Evolutionary conservation across 192 early-diverging fungal species (phyloP), one percentile per base, ranked within the genome.

Genomic region (Powellomyces hirtus): DNA sequence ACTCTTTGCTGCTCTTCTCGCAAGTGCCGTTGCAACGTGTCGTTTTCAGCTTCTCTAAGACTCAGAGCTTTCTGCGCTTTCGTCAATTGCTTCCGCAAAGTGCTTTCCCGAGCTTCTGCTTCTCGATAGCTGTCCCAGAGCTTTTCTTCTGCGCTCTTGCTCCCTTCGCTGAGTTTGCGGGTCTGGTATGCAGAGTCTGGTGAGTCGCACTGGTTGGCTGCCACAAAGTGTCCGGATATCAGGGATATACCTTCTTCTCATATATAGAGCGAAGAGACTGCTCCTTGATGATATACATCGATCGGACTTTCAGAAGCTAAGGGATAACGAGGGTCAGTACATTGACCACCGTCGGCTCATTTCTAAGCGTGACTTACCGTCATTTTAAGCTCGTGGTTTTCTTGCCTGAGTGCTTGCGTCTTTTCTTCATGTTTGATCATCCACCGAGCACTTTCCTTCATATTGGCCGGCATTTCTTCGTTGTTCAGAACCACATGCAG

Each of bases 71-170:
- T 85, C 59, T 75, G 77, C 36, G 71, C 59, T 60, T 75, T 81
- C 52, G 75, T 50, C 11, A 77, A 66, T 55, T 79, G 80, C 76
- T 74, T 81, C 34, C 81, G 55, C 14, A 85, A 53, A 1, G 78
- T 66, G 33, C 68, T 45, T 55, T 85, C 84, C 0, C 84, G 52
- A 3, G 81, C 75, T 65, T 85, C 84, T 26, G 77, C 79, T 37
- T 85, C 81, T 59, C 79, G 45, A 68, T 81, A 85, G 51, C 77
- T 79, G 44, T 85, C 84, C 84, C 84, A 85, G 8, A 85, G 69
- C 68, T 83, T 85, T 65, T 80, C 79, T 68, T 85, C 79, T 22
- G 79, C 80, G n/a, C 44, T 45, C 51, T 80, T 83, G 72, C 62
- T 81, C 7, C 75, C 74, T 44, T 83, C 84, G 20, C 64, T 72